Base-by-base conservation (phyloP, 2,329 filamentous ascomycete species). In the Colletotrichum sp. region DNA sequence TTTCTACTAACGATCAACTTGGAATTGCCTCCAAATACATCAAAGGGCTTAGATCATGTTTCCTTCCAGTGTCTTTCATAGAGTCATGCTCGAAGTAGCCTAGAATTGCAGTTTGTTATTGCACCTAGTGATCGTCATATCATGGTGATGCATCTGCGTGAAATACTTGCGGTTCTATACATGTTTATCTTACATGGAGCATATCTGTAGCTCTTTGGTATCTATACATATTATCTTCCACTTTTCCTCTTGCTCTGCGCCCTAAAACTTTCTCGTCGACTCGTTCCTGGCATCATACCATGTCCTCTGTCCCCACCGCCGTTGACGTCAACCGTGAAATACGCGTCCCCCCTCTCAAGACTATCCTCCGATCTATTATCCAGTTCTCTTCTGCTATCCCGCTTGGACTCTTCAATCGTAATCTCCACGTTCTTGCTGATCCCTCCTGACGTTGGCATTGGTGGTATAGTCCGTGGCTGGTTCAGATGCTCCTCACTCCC, bases 351-450 rank as follows among this genome's bases (percentile, higher is more conserved):
- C 26, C 34, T 70, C 21, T 67, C 71, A 24, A 67, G 49, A 7
- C 36, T 70, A 4, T 66, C 75, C 21, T 66, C 64, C 18, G 55
- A 70, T n/a, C 36, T 62, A 6, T 68, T 60, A 15, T 26, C 60
- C 24, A 6, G 18, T 10, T 36, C 68, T 10, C 21, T 64, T 28
- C 16, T 28, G 8, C 16, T 49, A 7, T 52, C 49, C 15, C 39
- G 26, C 39, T 44, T 70, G 21, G 59, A 71, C 60, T 77, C 75
- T n/a, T 75, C 36, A 36, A 77, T 65, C 1, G n/a, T 24, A 4
- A 77, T 62, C 36, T 75, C 75, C n/a, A 77, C 66, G 28, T 77
- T 71, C 55, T 77, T 77, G 60, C 52, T 74, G 60, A 75, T 77
- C 5, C 59, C 66, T 8, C 69, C 69, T 2, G 68, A 64, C 13